Percentiles rank a stretch among this genome's conserved stretches.
Conservation (phyloP, 129 eudicot genomes). For the Ambrosia artemisiifolia region DNA sequence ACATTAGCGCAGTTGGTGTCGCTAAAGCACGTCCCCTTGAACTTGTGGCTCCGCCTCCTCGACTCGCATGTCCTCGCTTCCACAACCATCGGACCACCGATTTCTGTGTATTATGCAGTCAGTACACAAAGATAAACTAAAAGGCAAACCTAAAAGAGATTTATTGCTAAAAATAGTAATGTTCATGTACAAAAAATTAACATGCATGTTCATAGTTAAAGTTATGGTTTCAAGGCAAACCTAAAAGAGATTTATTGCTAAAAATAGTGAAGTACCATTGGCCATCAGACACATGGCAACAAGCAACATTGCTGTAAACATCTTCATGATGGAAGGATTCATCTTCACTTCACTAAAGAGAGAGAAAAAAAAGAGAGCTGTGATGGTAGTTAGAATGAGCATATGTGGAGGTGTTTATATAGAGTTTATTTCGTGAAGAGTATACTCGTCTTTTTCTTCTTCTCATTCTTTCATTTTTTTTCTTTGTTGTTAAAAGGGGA, state of each 20-base stretch:
- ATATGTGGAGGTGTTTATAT: constrained; percentile 20
- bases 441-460: background rate
- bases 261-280: constrained; percentile 41
- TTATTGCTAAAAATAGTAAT: too few species aligned
- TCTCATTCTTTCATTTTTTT: too few species aligned
- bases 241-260: too few species aligned
- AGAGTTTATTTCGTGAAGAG: constrained; percentile 11
- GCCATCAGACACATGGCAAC: constrained; percentile 49
- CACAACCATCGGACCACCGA: constrained; percentile 34
- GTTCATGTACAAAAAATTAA: too few species aligned
- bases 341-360: constrained; percentile 24
- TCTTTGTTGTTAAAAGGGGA: too few species aligned
- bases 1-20: constrained; percentile 54
- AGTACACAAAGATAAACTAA: too few species aligned
- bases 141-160: too few species aligned
- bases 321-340: constrained; percentile 45
- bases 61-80: constrained; percentile 77
- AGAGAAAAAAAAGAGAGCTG: background rate
- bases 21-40: constrained; percentile 54
- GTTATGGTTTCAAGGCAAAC: too few species aligned
- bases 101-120: constrained; percentile 1
- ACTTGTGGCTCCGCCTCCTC: constrained; percentile 50
- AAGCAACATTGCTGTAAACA: constrained; percentile 42
- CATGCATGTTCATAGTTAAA: too few species aligned
- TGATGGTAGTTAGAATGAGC: background rate